Percentiles rank a stretch among this genome's conserved stretches.
These are phyloP conservation scores for Globisporangium nunn DNA, from an alignment of 352 stramenopile genomes.

Conservation along the genomic window DNA sequence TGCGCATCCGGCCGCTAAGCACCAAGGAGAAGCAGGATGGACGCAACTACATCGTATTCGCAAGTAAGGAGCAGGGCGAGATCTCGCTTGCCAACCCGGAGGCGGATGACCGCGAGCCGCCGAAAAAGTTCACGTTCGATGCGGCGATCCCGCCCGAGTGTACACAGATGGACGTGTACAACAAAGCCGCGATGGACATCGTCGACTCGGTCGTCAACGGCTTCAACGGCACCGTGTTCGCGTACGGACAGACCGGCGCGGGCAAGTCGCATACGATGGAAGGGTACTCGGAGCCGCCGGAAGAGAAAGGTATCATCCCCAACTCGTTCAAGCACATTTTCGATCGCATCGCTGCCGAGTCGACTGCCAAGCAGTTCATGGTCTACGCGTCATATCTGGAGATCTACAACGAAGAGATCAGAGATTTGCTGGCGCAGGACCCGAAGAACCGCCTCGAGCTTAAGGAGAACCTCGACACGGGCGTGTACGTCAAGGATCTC, in stretches of 20 bases:
- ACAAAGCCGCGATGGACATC: slow-evolving; percentile 86
- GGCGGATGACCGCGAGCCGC: slow-evolving; percentile 52
- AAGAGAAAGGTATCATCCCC: slow-evolving; percentile 86
- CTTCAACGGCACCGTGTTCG: slow-evolving; percentile 86
- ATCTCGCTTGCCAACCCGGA: slow-evolving; percentile 87
- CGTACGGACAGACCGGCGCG: slow-evolving; percentile 81
- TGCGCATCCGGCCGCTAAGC: slow-evolving; percentile 94
- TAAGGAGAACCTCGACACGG: slow-evolving; percentile 88
- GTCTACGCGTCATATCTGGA: slow-evolving; percentile 94
- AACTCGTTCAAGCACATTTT: slow-evolving; percentile 90
- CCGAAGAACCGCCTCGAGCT: slow-evolving; percentile 74
- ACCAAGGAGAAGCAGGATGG: slow-evolving; percentile 93
- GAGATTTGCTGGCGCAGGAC: slow-evolving; percentile 90
- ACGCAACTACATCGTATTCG: slow-evolving; percentile 67
- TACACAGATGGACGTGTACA: slow-evolving; percentile 93
- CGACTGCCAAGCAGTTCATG: slow-evolving; percentile 92
- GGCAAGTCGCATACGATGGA: slow-evolving; percentile 89
- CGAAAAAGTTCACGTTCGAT: slow-evolving; percentile 97
- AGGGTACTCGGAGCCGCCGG: slow-evolving; percentile 68
- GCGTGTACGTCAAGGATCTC: slow-evolving; percentile 91
- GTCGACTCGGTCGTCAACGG: slow-evolving; percentile 87
- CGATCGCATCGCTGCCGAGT: slow-evolving; percentile 79
- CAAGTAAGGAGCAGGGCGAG: slow-evolving; percentile 86
- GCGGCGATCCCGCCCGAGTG: slow-evolving; percentile 91
- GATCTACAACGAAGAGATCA: slow-evolving; percentile 98